phyloP scores from a whole-genome alignment of 1,139 yeast species.

The Diutina scorzettiae region DNA sequence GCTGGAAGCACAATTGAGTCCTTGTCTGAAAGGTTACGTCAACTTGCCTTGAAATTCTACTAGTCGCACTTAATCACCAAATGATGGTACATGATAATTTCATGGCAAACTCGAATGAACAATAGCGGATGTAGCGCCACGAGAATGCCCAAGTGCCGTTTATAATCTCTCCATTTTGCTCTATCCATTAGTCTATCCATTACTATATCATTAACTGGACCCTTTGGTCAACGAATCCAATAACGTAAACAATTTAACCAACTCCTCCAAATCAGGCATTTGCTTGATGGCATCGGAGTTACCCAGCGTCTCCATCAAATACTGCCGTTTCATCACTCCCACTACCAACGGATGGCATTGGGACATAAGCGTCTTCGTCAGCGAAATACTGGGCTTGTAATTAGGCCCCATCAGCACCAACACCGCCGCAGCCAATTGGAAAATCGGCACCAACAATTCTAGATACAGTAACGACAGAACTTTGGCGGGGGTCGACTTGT shows the following conservation, averaged over 20 bases:
- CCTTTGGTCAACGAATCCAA: slow-evolving; percentile 37
- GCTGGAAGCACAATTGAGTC: no score
- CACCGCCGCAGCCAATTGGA: slow-evolving; percentile 61
- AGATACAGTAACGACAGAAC: slow-evolving; percentile 34
- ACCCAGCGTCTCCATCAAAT: slow-evolving; percentile 23
- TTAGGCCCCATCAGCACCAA: slow-evolving; percentile 71
- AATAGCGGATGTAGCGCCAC: no score
- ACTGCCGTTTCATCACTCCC: slow-evolving; percentile 63
- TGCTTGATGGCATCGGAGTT: slow-evolving; percentile 6
- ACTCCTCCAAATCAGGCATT: slow-evolving; percentile 24
- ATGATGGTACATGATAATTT: no score
- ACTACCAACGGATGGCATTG: slow-evolving; percentile 47
- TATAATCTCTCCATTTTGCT: no score
- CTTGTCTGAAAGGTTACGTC: no score
- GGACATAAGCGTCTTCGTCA: slow-evolving; percentile 39
- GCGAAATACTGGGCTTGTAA: slow-evolving; percentile 49
- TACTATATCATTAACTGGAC: no score
- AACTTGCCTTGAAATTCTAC: no score
- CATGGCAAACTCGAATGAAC: no score
- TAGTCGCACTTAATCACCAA: no score
- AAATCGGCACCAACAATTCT: slow-evolving; percentile 65
- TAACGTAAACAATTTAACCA: slow-evolving; percentile 46
- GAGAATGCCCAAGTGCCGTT: no score
- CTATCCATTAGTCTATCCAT: no score
- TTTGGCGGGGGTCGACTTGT: background rate